A percentile compares a stretch with the other conserved stretches of the same genome.
Conservation (phyloP, 208 protist genomes). For the Lotmaria passim region DNA sequence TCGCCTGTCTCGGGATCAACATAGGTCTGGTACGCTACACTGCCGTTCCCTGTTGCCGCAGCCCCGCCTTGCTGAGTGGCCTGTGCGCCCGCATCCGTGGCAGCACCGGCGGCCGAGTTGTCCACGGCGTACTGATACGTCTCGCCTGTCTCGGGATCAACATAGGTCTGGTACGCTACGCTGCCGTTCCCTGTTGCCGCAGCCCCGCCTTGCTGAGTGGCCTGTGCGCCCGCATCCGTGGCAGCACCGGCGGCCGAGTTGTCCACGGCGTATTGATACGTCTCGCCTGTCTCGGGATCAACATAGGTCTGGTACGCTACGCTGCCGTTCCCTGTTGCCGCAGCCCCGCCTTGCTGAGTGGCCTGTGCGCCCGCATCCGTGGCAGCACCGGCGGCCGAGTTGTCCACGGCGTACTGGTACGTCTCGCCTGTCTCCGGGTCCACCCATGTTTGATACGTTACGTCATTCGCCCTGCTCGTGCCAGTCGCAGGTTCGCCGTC, state of each 20-base stretch:
- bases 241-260: not conserved
- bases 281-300: constrained; percentile 28
- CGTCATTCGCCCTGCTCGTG: not conserved
- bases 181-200: not conserved
- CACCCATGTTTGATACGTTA: constrained; percentile 38
- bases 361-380: not conserved
- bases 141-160: constrained; percentile 30
- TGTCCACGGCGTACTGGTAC: constrained; percentile 38
- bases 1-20: constrained; percentile 44
- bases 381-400: not conserved
- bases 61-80: not conserved
- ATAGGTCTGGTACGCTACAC: constrained; percentile 30
- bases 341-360: not conserved
- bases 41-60: not conserved
- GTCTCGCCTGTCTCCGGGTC: constrained; percentile 42
- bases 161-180: constrained; percentile 20
- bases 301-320: constrained; percentile 23
- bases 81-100: not conserved
- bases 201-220: not conserved
- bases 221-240: not conserved
- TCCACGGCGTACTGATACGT: constrained; percentile 29
- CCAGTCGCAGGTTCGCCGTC: constrained; percentile 10
- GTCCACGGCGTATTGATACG: constrained; percentile 28
- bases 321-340: not conserved
- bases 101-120: not conserved